A percentile compares a stretch with the other conserved stretches of the same genome.
Conservation (phyloP, 2,329 filamentous ascomycete species). For the Aspergillus novoparasiticus region DNA sequence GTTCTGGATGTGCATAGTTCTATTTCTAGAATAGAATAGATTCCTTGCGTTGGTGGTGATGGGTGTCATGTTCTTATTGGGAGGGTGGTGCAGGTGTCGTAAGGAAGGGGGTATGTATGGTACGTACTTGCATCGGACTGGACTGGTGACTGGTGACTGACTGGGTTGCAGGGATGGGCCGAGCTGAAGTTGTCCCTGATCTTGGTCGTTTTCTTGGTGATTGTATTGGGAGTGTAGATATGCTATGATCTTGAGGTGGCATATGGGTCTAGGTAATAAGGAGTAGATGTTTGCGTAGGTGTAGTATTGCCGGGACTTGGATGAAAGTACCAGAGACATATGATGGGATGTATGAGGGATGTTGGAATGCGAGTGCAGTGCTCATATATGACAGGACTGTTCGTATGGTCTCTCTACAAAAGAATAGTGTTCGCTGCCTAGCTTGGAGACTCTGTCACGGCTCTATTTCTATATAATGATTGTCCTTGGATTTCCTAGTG, state of each 20-base stretch:
- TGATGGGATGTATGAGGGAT: no score
- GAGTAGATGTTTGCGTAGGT: not conserved
- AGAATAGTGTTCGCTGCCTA: no score
- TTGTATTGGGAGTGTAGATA: not conserved
- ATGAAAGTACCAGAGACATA: no score
- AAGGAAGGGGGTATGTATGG: not conserved
- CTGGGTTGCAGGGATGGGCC: no score
- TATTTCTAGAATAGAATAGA: not conserved
- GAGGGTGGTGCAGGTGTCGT: not conserved
- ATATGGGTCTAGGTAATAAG: fast-evolving
- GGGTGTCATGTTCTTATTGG: not conserved
- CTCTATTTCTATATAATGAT: no score
- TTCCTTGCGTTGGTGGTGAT: not conserved
- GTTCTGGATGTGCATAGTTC: no score
- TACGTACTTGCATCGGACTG: not conserved
- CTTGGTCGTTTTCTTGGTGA: not conserved
- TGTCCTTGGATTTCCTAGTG: no score
- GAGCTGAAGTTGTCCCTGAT: no score
- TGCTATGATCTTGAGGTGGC: not conserved
- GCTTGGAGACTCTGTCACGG: no score
- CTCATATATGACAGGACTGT: not conserved
- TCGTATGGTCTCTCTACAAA: not conserved
- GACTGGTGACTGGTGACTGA: no score
- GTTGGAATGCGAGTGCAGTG: not conserved
- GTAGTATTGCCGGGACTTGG: not conserved